Evolutionary conservation across 2,329 filamentous ascomycete species (phyloP), one percentile per base, ranked within the genome.

Genomic region (Penicillium vulpinum): DNA sequence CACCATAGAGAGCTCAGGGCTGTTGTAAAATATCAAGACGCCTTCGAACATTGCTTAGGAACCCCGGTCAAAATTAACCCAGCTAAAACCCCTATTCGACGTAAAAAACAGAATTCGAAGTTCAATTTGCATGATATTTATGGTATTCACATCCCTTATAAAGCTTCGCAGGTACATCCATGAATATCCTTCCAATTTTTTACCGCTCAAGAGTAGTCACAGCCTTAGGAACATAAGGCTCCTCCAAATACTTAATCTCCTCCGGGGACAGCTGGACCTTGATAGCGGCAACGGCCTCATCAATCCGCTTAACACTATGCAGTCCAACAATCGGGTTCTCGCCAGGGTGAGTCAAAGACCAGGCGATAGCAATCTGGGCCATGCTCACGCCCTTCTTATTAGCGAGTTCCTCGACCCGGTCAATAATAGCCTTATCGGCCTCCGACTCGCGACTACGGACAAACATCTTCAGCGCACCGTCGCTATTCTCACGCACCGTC

Each of bases 321-420:
- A 89, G 76, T 0, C 87, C 86, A 51, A 88, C 75, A 57, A 89
- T 88, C 2, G 85, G 85, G 62, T 79, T 83, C 24, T 78, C 72
- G 6, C 81, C 79, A 43, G 80, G 76, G 60, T 78, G 76, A 60
- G 80, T 77, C 61, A 83, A 74, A 55, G 81, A 80, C 87, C 87
- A 90, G 3, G 85, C 85, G 53, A 87, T 78, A 1, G 84, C 81
- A 21, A 90, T 82, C 54, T 87, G 82, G 43, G 83, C 82, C 81
- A 89, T 89, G 61, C 79, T 83, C 68, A 83, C 78, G 0, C 77
- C 80, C 62, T 80, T 80, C 72, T 85, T 84, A 60, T 78, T 75
- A 0, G 85, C 83, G 15, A 88, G 62, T 68, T 87, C 81, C 69
- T 86, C 79, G 2, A 86, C 82, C 0, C 83, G 76, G 35, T 73